Percentiles rank a stretch among this genome's conserved stretches.
These are phyloP conservation scores for Abrus precatorius DNA, from an alignment of 306 rosid species.

Conservation along the genomic window DNA sequence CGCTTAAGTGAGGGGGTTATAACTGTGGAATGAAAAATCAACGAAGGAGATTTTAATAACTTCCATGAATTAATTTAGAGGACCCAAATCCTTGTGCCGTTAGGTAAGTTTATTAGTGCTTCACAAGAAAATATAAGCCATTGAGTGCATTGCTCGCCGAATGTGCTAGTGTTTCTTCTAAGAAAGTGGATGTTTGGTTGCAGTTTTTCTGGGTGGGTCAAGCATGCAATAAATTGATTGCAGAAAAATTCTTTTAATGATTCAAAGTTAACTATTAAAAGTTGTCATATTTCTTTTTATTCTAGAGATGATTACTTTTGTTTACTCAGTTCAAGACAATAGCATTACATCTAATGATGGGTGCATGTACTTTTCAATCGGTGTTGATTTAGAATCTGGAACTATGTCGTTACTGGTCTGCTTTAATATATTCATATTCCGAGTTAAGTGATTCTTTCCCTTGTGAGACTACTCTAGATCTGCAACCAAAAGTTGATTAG, in stretches of 20 bases:
- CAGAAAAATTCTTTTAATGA: background rate
- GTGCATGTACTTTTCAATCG: background rate
- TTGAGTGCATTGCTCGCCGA: background rate
- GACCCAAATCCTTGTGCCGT: background rate
- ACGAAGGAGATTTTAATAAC: background rate
- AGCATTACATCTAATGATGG: constrained; percentile 1
- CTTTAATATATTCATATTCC: background rate
- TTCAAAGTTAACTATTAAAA: constrained; percentile 7
- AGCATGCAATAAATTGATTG: background rate
- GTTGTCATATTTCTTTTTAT: background rate
- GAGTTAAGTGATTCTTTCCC: background rate
- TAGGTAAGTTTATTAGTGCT: constrained; percentile 2
- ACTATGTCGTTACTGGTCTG: constrained; percentile 26
- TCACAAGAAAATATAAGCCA: background rate
- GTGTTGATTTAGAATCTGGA: constrained; percentile 25
- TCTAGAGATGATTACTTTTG: constrained; percentile 8
- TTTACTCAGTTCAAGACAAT: constrained; percentile 2
- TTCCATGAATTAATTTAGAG: background rate
- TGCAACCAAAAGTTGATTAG: background rate
- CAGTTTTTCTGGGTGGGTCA: background rate
- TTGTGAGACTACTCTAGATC: background rate
- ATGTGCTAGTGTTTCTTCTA: background rate
- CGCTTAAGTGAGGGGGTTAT: background rate
- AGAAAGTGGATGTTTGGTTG: constrained; percentile 4
- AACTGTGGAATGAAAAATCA: background rate